Conservation (phyloP, 2,329 filamentous ascomycete species). For the Aspergillus phoenicis region DNA sequence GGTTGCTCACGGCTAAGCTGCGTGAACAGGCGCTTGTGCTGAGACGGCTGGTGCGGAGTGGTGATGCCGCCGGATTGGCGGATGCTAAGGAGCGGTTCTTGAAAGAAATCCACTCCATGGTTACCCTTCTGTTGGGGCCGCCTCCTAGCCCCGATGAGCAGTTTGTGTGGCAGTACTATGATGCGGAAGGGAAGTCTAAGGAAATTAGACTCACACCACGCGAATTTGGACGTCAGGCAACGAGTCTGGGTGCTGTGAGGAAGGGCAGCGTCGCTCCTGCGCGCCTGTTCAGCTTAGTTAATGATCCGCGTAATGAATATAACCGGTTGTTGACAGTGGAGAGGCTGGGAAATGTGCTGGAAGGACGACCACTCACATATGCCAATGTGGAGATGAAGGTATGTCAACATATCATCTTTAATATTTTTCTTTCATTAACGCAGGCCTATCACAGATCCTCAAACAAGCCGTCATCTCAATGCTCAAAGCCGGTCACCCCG, state of each 20-base stretch:
- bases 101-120: conserved; percentile 74
- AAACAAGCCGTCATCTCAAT: conserved; percentile 75
- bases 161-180: conserved; percentile 81
- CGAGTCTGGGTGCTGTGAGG: conserved; percentile 52
- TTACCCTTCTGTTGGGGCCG: conserved; percentile 81
- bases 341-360: conserved; percentile 78
- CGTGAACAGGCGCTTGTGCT: conserved; percentile 80
- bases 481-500: conserved; percentile 74
- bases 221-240: conserved; percentile 63
- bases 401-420: not conserved
- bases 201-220: conserved; percentile 67
- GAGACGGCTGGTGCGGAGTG: conserved; percentile 56
- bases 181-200: conserved; percentile 66
- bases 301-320: conserved; percentile 79
- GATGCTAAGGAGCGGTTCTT: conserved; percentile 72
- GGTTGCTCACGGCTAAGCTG: conserved; percentile 77
- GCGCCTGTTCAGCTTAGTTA: conserved; percentile 72
- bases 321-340: conserved; percentile 73
- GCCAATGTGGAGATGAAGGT: conserved; percentile 73
- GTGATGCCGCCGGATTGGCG: conserved; percentile 40
- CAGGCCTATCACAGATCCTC: conserved; percentile 50
- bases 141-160: conserved; percentile 68
- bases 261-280: conserved; percentile 15
- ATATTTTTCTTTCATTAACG: not conserved
- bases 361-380: conserved; percentile 74